Conservation (phyloP, 208 protist genomes). For the Acanthamoeba triangularis region DNA sequence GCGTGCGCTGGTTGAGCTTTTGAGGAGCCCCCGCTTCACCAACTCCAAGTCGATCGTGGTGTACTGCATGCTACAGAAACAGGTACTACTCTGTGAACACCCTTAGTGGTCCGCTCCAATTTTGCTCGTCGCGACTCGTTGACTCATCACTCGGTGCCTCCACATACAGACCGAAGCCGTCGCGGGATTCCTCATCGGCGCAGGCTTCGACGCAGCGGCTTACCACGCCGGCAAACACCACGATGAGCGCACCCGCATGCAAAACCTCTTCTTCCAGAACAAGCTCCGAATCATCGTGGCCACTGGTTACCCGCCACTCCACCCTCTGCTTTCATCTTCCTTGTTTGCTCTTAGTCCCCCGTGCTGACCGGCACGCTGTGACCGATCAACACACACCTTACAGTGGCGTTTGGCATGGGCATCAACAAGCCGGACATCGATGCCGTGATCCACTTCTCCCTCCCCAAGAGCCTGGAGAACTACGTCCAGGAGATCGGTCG, state of each 20-base stretch:
- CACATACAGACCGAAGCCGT: conserved; percentile 25
- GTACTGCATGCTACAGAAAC: conserved; percentile 14
- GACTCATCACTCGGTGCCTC: neutral
- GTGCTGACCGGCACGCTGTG: neutral
- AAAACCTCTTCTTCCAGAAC: conserved; percentile 48
- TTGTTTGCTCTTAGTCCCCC: neutral
- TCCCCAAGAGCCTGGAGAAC: conserved; percentile 81
- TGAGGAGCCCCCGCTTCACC: neutral
- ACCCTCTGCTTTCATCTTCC: too few species aligned
- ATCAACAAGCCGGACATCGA: conserved; percentile 85
- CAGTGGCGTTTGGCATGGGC: conserved; percentile 74
- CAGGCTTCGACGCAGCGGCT: neutral
- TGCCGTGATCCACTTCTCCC: conserved; percentile 81
- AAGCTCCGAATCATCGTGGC: conserved; percentile 55
- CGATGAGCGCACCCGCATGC: conserved; percentile 48
- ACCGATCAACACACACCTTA: neutral
- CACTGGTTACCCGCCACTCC: neutral
- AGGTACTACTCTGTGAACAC: neutral
- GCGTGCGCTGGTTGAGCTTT: neutral
- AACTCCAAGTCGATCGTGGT: neutral
- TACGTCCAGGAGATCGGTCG: conserved; percentile 88
- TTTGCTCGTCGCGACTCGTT: neutral
- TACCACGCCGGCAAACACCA: conserved; percentile 19
- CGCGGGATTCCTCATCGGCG: neutral
- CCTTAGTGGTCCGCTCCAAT: neutral